These are phyloP conservation scores for Aspergillus vadensis DNA, from an alignment of 2,329 filamentous ascomycete genomes.

Conservation along the genomic window DNA sequence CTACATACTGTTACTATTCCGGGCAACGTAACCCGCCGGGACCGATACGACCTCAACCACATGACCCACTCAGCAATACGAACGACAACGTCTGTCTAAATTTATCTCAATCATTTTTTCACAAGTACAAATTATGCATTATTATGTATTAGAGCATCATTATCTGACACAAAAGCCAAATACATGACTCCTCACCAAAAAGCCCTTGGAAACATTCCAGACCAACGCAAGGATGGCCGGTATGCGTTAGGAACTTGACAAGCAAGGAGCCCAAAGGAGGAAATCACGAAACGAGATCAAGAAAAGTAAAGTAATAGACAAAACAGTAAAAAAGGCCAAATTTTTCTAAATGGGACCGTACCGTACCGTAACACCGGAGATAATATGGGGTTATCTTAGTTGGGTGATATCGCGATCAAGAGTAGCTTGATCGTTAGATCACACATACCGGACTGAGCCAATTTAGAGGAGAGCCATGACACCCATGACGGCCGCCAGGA, in stretches of 20 bases:
- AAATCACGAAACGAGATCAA: background rate
- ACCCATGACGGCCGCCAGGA: slow-evolving; percentile 41
- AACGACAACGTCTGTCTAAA: too few species aligned
- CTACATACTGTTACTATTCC: too few species aligned
- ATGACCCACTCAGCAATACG: too few species aligned
- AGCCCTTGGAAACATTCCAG: background rate
- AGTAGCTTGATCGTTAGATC: background rate
- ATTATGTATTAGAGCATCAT: background rate
- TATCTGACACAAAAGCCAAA: background rate
- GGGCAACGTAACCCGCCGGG: too few species aligned
- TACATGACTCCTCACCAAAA: background rate
- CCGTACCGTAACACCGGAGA: background rate
- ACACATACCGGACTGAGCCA: background rate
- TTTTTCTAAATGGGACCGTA: background rate
- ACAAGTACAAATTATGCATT: background rate
- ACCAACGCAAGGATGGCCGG: background rate
- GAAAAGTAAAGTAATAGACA: too few species aligned
- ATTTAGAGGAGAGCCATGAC: slow-evolving; percentile 43
- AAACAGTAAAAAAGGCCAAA: background rate
- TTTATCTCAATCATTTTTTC: too few species aligned
- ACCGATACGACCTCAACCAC: too few species aligned
- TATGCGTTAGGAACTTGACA: too few species aligned
- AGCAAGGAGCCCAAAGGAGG: background rate
- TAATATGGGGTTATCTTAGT: background rate
- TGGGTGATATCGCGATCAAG: background rate